A percentile compares a stretch with the other conserved stretches of the same genome.
Conservation (phyloP, 2,329 filamentous ascomycete species). For the Pseudogymnoascus sp. region DNA sequence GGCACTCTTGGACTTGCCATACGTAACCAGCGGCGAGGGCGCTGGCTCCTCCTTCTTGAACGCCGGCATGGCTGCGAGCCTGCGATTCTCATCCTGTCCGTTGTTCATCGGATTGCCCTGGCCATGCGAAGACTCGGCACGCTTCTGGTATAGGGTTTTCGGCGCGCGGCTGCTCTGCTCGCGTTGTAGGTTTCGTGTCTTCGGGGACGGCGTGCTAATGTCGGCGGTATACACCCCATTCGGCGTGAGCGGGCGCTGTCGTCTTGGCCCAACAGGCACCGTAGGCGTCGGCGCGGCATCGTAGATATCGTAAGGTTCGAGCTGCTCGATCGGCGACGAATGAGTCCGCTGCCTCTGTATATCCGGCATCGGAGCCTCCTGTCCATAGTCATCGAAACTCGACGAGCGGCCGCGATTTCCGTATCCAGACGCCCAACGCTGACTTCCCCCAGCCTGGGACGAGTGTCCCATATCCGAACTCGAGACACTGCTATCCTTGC, state of each 20-base stretch:
- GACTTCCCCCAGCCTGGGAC: slow-evolving; percentile 45
- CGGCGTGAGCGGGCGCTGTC: slow-evolving; percentile 34
- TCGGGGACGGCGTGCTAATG: slow-evolving; percentile 8
- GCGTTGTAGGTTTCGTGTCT: slow-evolving; percentile 27
- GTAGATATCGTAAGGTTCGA: slow-evolving; percentile 40
- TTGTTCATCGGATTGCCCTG: not conserved
- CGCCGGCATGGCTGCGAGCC: slow-evolving; percentile 26
- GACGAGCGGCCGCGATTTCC: slow-evolving; percentile 48
- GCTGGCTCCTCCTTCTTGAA: slow-evolving; percentile 40
- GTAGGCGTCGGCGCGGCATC: slow-evolving; percentile 82
- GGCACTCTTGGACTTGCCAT: slow-evolving; percentile 37
- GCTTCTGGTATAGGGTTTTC: not conserved
- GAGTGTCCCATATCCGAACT: slow-evolving; percentile 57
- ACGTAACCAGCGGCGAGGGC: slow-evolving; percentile 44
- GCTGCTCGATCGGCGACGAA: slow-evolving; percentile 13
- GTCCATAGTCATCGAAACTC: slow-evolving; percentile 61
- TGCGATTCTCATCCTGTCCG: slow-evolving; percentile 19
- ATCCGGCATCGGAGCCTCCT: slow-evolving; percentile 24
- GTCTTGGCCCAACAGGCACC: slow-evolving; percentile 69
- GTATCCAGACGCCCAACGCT: slow-evolving; percentile 46
- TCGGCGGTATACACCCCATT: slow-evolving; percentile 24
- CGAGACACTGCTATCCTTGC: slow-evolving; percentile 62
- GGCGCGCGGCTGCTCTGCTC: slow-evolving; percentile 22
- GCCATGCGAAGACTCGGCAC: not conserved
- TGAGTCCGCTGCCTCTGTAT: slow-evolving; percentile 27